phyloP scores from a whole-genome alignment of 495 filamentous ascomycete species.

The Neurospora sp. region DNA sequence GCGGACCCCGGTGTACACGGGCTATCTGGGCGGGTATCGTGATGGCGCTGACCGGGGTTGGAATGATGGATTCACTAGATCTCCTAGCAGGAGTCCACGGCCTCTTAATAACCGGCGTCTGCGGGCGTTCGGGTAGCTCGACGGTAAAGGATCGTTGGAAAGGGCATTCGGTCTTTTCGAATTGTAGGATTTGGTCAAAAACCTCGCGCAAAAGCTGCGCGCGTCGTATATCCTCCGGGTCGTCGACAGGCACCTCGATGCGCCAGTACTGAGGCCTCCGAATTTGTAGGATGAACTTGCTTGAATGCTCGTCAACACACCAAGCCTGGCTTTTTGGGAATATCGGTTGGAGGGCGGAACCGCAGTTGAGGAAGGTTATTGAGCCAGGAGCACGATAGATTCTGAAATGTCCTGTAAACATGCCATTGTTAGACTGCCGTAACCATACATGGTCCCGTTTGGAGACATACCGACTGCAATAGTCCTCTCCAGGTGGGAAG shows the following conservation, averaged over 20 bases:
- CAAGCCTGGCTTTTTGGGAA: conserved; percentile 82
- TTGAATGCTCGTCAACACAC: conserved; percentile 75
- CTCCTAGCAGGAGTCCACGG: conserved; percentile 57
- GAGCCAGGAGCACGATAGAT: conserved; percentile 74
- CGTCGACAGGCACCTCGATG: conserved; percentile 65
- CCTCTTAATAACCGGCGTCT: conserved; percentile 53
- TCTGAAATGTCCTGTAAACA: conserved; percentile 52
- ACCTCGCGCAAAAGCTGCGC: conserved; percentile 58
- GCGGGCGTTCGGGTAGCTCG: conserved; percentile 58
- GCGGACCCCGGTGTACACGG: conserved; percentile 7
- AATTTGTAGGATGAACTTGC: conserved; percentile 73
- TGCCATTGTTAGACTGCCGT: neutral
- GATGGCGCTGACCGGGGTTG: conserved; percentile 10
- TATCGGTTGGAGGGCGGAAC: conserved; percentile 68
- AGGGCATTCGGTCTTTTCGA: conserved; percentile 80
- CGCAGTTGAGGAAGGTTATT: conserved; percentile 78
- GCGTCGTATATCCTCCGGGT: conserved; percentile 45
- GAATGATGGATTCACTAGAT: conserved; percentile 17
- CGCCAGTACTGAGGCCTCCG: conserved; percentile 75
- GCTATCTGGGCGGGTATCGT: conserved; percentile 13
- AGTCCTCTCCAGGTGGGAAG: conserved; percentile 66
- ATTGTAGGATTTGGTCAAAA: conserved; percentile 61
- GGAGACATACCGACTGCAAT: conserved; percentile 57
- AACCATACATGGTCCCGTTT: neutral
- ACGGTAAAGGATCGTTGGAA: conserved; percentile 70